Evolutionary conservation across 176 grass and related monocot species (phyloP).

Genomic region (Dactylis glomerata): DNA sequence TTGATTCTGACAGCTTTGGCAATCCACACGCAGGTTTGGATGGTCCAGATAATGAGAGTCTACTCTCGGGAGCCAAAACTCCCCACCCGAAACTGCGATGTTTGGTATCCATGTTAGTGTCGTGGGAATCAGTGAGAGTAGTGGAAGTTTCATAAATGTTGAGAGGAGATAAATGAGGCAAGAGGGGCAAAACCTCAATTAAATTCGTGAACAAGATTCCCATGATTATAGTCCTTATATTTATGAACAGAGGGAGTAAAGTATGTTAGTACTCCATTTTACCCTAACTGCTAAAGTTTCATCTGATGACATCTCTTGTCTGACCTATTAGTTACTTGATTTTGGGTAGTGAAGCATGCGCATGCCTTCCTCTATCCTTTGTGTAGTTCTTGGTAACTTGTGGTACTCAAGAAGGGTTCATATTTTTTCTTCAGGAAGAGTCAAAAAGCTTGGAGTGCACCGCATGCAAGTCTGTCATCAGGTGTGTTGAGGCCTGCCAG

Average conservation of each 20-base stretch:
- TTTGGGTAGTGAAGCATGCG: neutral
- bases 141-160: neutral
- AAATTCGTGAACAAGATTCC: neutral
- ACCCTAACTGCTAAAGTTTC: neutral
- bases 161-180: neutral
- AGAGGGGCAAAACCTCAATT: neutral
- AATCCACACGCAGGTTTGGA: too few relatives aligned
- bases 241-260: neutral
- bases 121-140: neutral
- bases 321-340: neutral
- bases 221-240: neutral
- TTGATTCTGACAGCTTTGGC: too few relatives aligned
- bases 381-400: neutral
- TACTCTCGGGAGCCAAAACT: too few relatives aligned
- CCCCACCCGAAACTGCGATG: too few relatives aligned
- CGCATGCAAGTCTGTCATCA: conserved; percentile 64
- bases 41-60: too few relatives aligned
- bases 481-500: conserved; percentile 64
- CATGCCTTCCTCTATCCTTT: neutral
- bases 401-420: neutral
- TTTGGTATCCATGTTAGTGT: neutral
- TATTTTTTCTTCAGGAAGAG: conserved; percentile 36
- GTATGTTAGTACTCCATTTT: neutral
- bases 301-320: too few relatives aligned
- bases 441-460: conserved; percentile 50